Conservation (phyloP, 768 basidiomycete species). For the Naganishia randhawae region DNA sequence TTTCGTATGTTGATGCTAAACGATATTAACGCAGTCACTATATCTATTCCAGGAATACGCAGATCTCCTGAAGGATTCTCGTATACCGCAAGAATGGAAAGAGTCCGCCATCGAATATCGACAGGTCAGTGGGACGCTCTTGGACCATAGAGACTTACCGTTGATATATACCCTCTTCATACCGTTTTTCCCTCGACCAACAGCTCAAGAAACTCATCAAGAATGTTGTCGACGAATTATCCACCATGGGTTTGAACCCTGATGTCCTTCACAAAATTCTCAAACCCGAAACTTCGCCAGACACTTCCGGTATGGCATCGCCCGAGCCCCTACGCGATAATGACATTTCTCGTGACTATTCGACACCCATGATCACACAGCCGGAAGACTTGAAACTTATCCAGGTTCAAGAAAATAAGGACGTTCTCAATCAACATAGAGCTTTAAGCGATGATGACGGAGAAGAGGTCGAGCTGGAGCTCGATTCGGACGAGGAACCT, state of each 20-base stretch:
- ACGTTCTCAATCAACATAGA: not conserved
- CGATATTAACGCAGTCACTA: not conserved
- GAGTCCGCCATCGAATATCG: constrained; percentile 80
- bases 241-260: constrained; percentile 61
- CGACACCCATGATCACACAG: not conserved
- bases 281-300: constrained; percentile 36
- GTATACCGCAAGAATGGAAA: constrained; percentile 71
- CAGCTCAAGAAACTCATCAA: constrained; percentile 90
- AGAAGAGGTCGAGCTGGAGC: constrained; percentile 45
- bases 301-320: constrained; percentile 48
- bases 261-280: constrained; percentile 53
- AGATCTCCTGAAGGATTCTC: constrained; percentile 50
- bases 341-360: not conserved
- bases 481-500: constrained; percentile 22
- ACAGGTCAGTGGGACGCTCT: constrained; percentile 55
- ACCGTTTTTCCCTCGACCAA: not conserved
- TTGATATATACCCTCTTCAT: not conserved
- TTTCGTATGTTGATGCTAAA: not conserved
- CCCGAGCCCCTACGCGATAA: not conserved
- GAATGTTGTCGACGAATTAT: constrained; percentile 71
- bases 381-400: constrained; percentile 11
- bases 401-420: not conserved
- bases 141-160: not conserved
- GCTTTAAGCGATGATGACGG: constrained; percentile 31
- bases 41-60: constrained; percentile 44